Conservation (phyloP, 495 filamentous ascomycete genomes). For the Neurospora sp. region DNA sequence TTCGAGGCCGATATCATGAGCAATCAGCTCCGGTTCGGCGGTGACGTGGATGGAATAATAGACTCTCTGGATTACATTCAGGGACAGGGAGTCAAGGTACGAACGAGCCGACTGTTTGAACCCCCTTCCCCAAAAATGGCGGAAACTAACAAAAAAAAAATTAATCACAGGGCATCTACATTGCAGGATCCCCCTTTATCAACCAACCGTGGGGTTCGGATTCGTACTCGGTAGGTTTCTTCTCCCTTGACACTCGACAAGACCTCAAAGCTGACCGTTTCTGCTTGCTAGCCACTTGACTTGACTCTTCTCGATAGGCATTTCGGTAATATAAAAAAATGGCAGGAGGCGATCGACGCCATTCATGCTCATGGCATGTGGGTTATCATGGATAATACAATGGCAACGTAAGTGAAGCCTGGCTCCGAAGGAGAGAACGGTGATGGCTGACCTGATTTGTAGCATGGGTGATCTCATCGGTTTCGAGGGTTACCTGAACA, state of each 20-base stretch:
- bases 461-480: conserved; percentile 60
- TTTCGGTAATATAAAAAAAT: conserved; percentile 52
- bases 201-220: conserved; percentile 65
- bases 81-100: conserved; percentile 59
- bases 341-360: conserved; percentile 54
- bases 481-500: conserved; percentile 57
- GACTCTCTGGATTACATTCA: conserved; percentile 65
- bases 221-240: conserved; percentile 39
- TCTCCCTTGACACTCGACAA: not conserved
- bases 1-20: conserved; percentile 61
- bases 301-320: conserved; percentile 63
- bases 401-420: conserved; percentile 40
- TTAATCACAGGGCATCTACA: conserved; percentile 45
- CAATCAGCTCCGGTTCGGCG: conserved; percentile 67
- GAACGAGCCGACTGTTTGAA: not conserved
- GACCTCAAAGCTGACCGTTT: not conserved
- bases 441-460: conserved; percentile 3
- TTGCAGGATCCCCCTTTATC: conserved; percentile 59
- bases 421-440: not conserved
- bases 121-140: not conserved
- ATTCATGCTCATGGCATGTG: conserved; percentile 61
- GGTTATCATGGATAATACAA: conserved; percentile 62
- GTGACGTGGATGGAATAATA: conserved; percentile 54
- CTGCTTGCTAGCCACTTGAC: conserved; percentile 44
- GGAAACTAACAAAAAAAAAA: conserved; percentile 20